Percentiles rank a stretch among this genome's conserved stretches.
These are phyloP conservation scores for Wickerhamiella occidentalis DNA, from an alignment of 805 yeast species.

Conservation along the genomic window DNA sequence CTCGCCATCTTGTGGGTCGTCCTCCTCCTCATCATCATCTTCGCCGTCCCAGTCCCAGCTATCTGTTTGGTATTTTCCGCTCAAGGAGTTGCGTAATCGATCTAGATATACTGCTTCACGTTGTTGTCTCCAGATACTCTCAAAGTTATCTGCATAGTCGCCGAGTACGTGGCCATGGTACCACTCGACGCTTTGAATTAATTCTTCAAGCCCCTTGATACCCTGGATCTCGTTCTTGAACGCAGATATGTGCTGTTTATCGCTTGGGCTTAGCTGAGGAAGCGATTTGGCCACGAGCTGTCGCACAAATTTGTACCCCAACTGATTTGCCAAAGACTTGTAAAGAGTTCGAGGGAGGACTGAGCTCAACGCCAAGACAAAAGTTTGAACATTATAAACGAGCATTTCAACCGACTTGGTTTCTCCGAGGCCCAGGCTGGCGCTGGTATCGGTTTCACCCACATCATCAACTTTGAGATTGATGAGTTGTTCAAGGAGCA, in stretches of 20 bases:
- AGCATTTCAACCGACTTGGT: slow-evolving; percentile 1
- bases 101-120: slow-evolving; percentile 13
- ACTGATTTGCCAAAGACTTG: not conserved
- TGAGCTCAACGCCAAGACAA: slow-evolving; percentile 2
- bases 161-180: slow-evolving; percentile 11
- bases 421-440: not conserved
- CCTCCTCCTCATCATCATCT: slow-evolving; percentile 14
- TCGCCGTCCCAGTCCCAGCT: slow-evolving; percentile 20
- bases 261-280: slow-evolving; percentile 15
- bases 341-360: slow-evolving; percentile 1
- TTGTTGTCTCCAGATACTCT: slow-evolving; percentile 11
- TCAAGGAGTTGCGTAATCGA: slow-evolving; percentile 13
- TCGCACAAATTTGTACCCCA: slow-evolving; percentile 11
- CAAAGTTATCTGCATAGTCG: slow-evolving; percentile 13
- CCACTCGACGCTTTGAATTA: slow-evolving; percentile 8
- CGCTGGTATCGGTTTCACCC: not conserved
- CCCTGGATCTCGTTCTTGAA: slow-evolving; percentile 12
- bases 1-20: slow-evolving; percentile 15
- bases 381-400: slow-evolving; percentile 11
- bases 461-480: slow-evolving; percentile 10
- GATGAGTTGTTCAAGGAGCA: not conserved
- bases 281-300: slow-evolving; percentile 11
- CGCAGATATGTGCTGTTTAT: not conserved
- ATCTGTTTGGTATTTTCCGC: not conserved
- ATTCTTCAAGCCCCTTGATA: slow-evolving; percentile 13